Evolutionary conservation across 2,329 filamentous ascomycete genomes (phyloP), one percentile per base, ranked within the genome.

Genomic region (Cercospora canescens): DNA sequence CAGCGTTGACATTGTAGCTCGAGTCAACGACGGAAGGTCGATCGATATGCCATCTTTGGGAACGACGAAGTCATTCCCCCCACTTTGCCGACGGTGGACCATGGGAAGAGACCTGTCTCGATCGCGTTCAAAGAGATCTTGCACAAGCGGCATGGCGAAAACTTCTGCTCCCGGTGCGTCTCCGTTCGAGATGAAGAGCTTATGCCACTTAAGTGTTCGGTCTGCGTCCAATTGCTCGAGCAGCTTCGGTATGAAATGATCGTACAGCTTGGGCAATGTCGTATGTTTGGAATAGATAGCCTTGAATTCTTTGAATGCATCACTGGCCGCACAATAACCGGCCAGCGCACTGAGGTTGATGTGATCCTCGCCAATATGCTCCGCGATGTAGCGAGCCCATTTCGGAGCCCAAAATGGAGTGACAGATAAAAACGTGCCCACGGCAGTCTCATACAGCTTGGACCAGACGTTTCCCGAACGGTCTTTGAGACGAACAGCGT

Each of bases 201-300:
- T 71, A 70, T 83, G 81, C 81, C 80, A 83, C n/a, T 67, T 37
- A 14, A 72, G 69, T 2, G 75, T 74, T 30, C 77, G 75, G 32
- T 70, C 59, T 2, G 66, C 54, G 24, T 73, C 69, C 3, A 69
- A 67, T 30, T 68, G 62, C 30, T 74, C 70, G 18, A 77, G 72
- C n/a, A 81, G 70, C 5, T 66, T 64, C 1, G 74, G 72, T 5
- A 83, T 77, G 34, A 80, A 76, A 9, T 71, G 64, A 64, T 84
- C 80, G 66, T 84, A 84, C 14, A 83, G 62, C 58, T 80, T 65
- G 8, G 74, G 71, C 60, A 80, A 76, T 28, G 74, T 70, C 62
- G 75, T 77, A 4, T 71, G 70, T 21, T 72, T 69, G 18, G 16
- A 18, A 69, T 83, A 83, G 14, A 83, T 79, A 11, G 74, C 70